A percentile compares a stretch with the other conserved stretches of the same genome.
phyloP scores from a whole-genome alignment of 1,139 yeast genomes.

The Diutina catenulata region DNA sequence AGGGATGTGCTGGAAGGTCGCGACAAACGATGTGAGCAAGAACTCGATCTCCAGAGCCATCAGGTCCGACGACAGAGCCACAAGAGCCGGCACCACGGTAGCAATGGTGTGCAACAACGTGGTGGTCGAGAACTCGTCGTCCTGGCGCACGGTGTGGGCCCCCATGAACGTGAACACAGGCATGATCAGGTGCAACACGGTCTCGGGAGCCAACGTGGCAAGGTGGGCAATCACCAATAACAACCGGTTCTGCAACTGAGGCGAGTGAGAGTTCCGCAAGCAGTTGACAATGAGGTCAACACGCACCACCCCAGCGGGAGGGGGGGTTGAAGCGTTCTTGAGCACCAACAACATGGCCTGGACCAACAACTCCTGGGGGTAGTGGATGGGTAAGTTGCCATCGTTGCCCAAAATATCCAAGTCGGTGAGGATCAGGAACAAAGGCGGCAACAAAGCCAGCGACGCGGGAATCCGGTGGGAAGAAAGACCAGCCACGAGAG shows the following conservation, averaged over 20 bases:
- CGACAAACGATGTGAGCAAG: constrained; percentile 74
- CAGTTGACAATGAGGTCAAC: constrained; percentile 88
- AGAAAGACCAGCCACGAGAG: constrained; percentile 44
- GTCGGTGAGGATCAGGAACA: constrained; percentile 70
- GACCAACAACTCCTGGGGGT: constrained; percentile 85
- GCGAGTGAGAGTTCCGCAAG: constrained; percentile 78
- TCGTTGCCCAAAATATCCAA: constrained; percentile 81
- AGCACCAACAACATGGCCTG: constrained; percentile 65
- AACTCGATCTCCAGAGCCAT: constrained; percentile 65
- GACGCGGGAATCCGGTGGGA: constrained; percentile 10
- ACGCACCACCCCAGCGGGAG: constrained; percentile 62
- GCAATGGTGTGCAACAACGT: constrained; percentile 89
- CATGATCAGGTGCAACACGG: constrained; percentile 92
- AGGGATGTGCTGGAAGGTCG: constrained; percentile 93
- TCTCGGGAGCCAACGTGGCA: constrained; percentile 83
- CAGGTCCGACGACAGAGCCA: constrained; percentile 43
- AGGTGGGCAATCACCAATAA: constrained; percentile 76
- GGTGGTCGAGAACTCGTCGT: constrained; percentile 86
- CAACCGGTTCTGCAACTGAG: constrained; percentile 87
- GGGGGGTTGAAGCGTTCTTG: constrained; percentile 21
- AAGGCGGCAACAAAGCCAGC: constrained; percentile 39
- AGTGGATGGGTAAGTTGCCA: constrained; percentile 81
- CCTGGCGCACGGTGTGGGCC: constrained; percentile 92
- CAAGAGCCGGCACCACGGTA: constrained; percentile 84
- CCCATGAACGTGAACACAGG: constrained; percentile 99